Base-by-base conservation (phyloP, 2,329 filamentous ascomycete genomes). In the Didymella exigua region DNA sequence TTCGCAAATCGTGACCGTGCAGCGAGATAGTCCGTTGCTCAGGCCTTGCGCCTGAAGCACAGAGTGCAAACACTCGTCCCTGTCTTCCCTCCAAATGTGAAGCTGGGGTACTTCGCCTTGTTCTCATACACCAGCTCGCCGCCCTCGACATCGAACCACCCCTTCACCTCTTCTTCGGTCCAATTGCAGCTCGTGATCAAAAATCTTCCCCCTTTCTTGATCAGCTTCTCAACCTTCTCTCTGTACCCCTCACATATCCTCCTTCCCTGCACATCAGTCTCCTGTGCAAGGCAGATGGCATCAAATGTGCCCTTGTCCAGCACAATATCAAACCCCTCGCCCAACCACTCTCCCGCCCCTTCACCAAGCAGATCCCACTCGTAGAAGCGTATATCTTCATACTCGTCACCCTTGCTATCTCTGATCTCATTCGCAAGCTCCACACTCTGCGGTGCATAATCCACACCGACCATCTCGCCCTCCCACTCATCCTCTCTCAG, bases 251-350 rank as follows among this genome's bases (percentile, higher is more conserved):
- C 90, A 71, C 86, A 89, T 11, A 89, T 80, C 49, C 89, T 83
- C 31, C 84, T 78, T 0, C 83, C 86, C 13, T 74, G 71, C 11
- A 61, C 70, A 47, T 77, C 76, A n/a, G 65, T 70, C 61, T 87
- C 85, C 52, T 81, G 81, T 48, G 82, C 85, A n/a, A 98, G 79
- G 44, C 87, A 92, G 29, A 99, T 89, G 10, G 95, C 95, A 79
- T 99, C 95, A 73, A 98, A 99, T 0, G 95, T 99, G 38, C 95
- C 95, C 78, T 99, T 99, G 77, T 99, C 95, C n/a, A 97, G 83
- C 0, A 97, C 88, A 0, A 97, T 86, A 75, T 98, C 92, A 78
- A 93, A 98, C 0, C 89, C 89, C 0, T 74, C 72, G 0, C 65
- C 65, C 4, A 92, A 77, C 86, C 89, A 91, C 45, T 83, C 43